A percentile compares a stretch with the other conserved stretches of the same genome.
Conservation (phyloP, 495 filamentous ascomycete genomes). For the Talaromyces proteolyticus region DNA sequence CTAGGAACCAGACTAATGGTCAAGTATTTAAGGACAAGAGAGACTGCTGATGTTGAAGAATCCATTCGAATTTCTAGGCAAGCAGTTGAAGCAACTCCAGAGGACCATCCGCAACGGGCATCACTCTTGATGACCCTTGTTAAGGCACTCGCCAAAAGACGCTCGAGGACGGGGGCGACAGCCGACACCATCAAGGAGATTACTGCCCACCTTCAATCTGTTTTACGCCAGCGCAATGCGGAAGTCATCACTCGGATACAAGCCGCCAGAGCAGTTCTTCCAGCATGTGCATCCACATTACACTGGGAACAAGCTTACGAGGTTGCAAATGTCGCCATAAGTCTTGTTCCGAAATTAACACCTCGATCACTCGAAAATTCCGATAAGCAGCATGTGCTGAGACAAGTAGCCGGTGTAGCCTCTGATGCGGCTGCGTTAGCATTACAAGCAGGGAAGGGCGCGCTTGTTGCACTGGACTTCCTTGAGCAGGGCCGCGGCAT, state of each 20-base stretch:
- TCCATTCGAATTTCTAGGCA: not conserved
- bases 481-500: constrained; percentile 15
- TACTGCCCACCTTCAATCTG: not conserved
- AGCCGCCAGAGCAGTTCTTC: not conserved
- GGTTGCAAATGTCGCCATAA: not conserved
- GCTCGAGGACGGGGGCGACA: not conserved
- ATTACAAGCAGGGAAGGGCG: constrained; percentile 7
- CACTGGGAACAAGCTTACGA: constrained; percentile 1
- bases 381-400: constrained; percentile 16
- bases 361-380: constrained; percentile 10
- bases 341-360: constrained; percentile 5
- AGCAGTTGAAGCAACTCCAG: not conserved
- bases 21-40: no score
- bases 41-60: no score
- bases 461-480: constrained; percentile 8
- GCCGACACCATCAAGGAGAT: not conserved
- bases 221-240: not conserved
- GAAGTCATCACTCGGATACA: not conserved
- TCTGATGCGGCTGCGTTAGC: constrained; percentile 17
- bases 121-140: not conserved
- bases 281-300: not conserved
- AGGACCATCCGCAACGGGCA: not conserved
- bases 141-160: not conserved
- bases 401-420: constrained; percentile 8
- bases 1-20: no score